phyloP scores from a whole-genome alignment of 148 eudicot species.

The Polygonum aviculare region DNA sequence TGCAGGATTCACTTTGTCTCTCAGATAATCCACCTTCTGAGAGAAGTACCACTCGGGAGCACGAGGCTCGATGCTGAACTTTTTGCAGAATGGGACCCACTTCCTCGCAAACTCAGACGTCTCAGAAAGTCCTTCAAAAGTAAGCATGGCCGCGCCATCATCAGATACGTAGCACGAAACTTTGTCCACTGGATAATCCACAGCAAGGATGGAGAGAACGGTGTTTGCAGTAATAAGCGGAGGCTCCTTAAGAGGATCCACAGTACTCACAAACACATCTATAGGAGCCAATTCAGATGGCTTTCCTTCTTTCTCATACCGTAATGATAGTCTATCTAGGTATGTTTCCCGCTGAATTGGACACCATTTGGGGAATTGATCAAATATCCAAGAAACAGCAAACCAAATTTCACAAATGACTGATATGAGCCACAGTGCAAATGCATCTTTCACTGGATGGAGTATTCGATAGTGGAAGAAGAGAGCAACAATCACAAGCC shows the following conservation, averaged over 20 bases:
- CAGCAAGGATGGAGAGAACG: slow-evolving; percentile 89
- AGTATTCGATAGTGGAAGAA: slow-evolving; percentile 83
- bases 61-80: slow-evolving; percentile 81
- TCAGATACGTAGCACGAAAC: slow-evolving; percentile 85
- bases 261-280: slow-evolving; percentile 90
- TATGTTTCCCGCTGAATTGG: slow-evolving; percentile 95
- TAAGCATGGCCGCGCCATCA: slow-evolving; percentile 99
- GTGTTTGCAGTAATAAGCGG: slow-evolving; percentile 96
- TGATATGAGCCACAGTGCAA: slow-evolving; percentile 84
- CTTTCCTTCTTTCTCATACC: slow-evolving; percentile 98
- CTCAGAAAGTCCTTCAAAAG: slow-evolving; percentile 94
- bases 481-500: slow-evolving; percentile 66
- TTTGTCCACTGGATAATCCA: slow-evolving; percentile 92
- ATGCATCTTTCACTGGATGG: slow-evolving; percentile 91
- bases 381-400: slow-evolving; percentile 89
- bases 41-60: slow-evolving; percentile 98
- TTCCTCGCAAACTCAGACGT: slow-evolving; percentile 93
- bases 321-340: slow-evolving; percentile 80
- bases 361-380: slow-evolving; percentile 92
- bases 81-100: slow-evolving; percentile 97
- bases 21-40: slow-evolving; percentile 82
- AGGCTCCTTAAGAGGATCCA: slow-evolving; percentile 93
- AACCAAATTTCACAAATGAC: slow-evolving; percentile 97
- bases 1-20: slow-evolving; percentile 84
- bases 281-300: slow-evolving; percentile 82